A percentile compares a stretch with the other conserved stretches of the same genome.
Conservation (phyloP, 2,329 filamentous ascomycete species). For the Pseudocercospora ulei region DNA sequence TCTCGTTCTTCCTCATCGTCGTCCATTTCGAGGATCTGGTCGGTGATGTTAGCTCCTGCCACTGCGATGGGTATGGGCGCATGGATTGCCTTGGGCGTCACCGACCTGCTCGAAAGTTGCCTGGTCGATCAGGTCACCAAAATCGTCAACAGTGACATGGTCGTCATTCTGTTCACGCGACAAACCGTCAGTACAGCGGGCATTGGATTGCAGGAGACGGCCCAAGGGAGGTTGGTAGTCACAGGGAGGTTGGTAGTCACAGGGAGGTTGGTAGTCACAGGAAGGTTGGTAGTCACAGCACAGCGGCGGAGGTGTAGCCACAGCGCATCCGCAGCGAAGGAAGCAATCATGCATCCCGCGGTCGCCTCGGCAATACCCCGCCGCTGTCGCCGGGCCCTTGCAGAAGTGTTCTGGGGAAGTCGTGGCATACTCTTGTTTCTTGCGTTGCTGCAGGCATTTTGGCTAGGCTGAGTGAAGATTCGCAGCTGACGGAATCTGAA, state of each 20-base stretch:
- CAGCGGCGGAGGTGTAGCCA: not conserved
- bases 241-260: not conserved
- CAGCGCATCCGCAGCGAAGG: not conserved
- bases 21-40: slow-evolving; percentile 85
- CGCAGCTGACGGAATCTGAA: too few relatives aligned
- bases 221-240: not conserved
- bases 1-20: slow-evolving; percentile 75
- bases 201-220: too few relatives aligned
- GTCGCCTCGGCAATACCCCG: not conserved
- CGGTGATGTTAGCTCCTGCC: not conserved
- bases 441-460: slow-evolving; percentile 23
- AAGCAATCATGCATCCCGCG: slow-evolving; percentile 3
- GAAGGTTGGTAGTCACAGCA: not conserved
- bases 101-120: slow-evolving; percentile 66
- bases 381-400: not conserved
- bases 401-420: slow-evolving; percentile 10
- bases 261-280: too few relatives aligned
- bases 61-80: not conserved
- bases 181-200: slow-evolving; percentile 25
- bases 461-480: not conserved
- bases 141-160: slow-evolving; percentile 45
- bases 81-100: not conserved
- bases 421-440: slow-evolving; percentile 21
- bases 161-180: slow-evolving; percentile 38
- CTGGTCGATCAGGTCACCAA: slow-evolving; percentile 67